Evolutionary conservation across 495 filamentous ascomycete genomes (phyloP), one percentile per base, ranked within the genome.

Genomic region (Aspergillus campestris): DNA sequence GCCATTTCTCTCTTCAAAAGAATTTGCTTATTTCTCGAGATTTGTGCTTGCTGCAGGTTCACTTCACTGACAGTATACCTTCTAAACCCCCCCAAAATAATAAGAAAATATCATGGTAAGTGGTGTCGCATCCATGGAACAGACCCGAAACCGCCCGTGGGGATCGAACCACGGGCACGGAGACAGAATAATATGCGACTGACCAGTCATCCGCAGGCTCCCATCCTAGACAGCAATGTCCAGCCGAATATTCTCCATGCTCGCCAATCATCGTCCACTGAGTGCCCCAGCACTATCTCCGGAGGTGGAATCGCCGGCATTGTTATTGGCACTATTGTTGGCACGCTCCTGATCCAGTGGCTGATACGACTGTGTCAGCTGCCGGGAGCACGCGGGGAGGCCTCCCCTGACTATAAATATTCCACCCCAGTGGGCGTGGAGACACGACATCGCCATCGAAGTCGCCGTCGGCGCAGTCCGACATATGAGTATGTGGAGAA

Each of bases 251-350:
- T 36, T n/a, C 52, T 66, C 38, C n/a, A 34, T 24, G 8, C 59
- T 5, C 58, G 59, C n/a, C 55, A 58, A 42, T 12, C 44, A 18
- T 48, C 58, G 12, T 36, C 34, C 33, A 47, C 46, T 11, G 51
- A 37, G 27, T 69, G 69, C 47, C 58, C 59, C 9, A 62, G 57
- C n/a, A 72, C 61, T 11, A 63, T 81, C 11, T 64, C 62, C 13
- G 67, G 75, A 12, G 77, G 78, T 15, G 75, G 63, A 1, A 79
- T 81, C 34, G 78, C 77, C 0, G 78, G 78, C 34, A 80, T 80
- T 47, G 77, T 81, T 40, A 70, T 81, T 52, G 78, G 78, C 31
- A 70, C 71, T 14, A 73, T 81, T 40, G 74, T 58, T 38, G 78
- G 77, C 6, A 63, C 79, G 1, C 60, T 81, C 0, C 54, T 80